phyloP scores from a whole-genome alignment of 2,329 filamentous ascomycete species.

The Periconia sp. region DNA sequence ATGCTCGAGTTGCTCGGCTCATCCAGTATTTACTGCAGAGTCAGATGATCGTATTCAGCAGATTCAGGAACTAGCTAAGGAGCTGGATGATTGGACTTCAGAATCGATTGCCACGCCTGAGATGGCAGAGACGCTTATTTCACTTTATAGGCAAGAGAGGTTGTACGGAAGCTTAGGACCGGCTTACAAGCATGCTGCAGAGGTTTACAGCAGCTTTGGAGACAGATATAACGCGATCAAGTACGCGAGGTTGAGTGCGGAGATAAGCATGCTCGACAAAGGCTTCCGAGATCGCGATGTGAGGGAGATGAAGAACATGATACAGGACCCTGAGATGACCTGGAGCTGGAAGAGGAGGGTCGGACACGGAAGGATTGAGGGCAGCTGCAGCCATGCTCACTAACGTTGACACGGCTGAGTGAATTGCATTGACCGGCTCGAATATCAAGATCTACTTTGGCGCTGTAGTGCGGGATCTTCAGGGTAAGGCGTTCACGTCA shows the following conservation, averaged over 20 bases:
- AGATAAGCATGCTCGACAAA: constrained; percentile 37
- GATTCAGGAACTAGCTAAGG: constrained; percentile 35
- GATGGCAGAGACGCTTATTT: constrained; percentile 44
- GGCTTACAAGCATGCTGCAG: constrained; percentile 48
- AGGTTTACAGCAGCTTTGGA: constrained; percentile 47
- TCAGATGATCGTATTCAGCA: constrained; percentile 44
- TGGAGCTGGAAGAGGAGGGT: constrained; percentile 45
- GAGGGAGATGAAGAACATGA: constrained; percentile 34
- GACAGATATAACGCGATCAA: constrained; percentile 34
- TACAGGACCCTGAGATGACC: constrained; percentile 28
- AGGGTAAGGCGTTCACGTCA: no score
- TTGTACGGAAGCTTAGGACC: constrained; percentile 44
- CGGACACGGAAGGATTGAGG: constrained; percentile 21
- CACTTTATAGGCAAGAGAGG: constrained; percentile 45
- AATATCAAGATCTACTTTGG: no score
- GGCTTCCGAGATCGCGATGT: constrained; percentile 38
- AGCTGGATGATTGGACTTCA: constrained; percentile 36
- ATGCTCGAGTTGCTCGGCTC: constrained; percentile 46
- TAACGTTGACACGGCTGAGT: no score
- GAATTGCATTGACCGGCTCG: no score
- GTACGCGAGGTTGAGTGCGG: constrained; percentile 35
- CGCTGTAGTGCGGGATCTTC: no score
- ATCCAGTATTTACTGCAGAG: constrained; percentile 26
- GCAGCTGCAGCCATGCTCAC: constrained; percentile 29
- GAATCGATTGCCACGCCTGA: constrained; percentile 32